Base-by-base conservation (phyloP, 371 early-diverging fungal species). In the Mucor saturninus region DNA sequence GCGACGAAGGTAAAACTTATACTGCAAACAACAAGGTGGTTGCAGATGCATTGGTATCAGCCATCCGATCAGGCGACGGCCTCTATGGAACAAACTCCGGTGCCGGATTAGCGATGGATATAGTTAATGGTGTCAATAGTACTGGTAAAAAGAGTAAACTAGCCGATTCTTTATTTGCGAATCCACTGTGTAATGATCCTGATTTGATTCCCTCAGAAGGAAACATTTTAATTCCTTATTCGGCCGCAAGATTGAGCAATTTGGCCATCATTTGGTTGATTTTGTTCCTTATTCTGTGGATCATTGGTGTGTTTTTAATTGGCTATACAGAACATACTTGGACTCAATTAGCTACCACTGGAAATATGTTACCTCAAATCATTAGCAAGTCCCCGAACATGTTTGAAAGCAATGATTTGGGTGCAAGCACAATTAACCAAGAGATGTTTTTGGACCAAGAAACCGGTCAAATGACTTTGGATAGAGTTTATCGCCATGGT, bases 231-330 rank as follows among this genome's bases (percentile, higher is more conserved):
- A 35, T 49, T 6, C 55, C 66, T 45, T 66, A 66, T 46, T 42
- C 61, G n/a, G 56, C 61, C 14, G 60, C 57, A 13, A 45, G 49
- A 6, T 56, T 56, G 45, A 61, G 56, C 31, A 15, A 46, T 5
- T 40, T 66, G 4, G 49, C 45, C 15, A 56, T 66, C 15, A 4
- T 66, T 15, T 66, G 66, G 66, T 42, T 56, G 4, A 3, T 56
- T 1, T 48, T 56, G 2, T 61, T 43, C 43, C 45, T 52, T 4
- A 46, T 61, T 2, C n/a, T 66, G 3, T 66, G 57, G 56, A 8
- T 39, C 4, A 61, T 66, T 51, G 66, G 66, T 38, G 61, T 55
- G 15, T 66, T 56, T 15, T 26, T 66, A 46, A 66, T 66, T n/a
- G 66, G 66, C 0, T 61, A 60, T 37, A 50, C 66, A 13, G 61